Evolutionary conservation across 192 early-diverging fungal genomes (phyloP).

Genomic region (Hyaloraphidium curvatum): DNA sequence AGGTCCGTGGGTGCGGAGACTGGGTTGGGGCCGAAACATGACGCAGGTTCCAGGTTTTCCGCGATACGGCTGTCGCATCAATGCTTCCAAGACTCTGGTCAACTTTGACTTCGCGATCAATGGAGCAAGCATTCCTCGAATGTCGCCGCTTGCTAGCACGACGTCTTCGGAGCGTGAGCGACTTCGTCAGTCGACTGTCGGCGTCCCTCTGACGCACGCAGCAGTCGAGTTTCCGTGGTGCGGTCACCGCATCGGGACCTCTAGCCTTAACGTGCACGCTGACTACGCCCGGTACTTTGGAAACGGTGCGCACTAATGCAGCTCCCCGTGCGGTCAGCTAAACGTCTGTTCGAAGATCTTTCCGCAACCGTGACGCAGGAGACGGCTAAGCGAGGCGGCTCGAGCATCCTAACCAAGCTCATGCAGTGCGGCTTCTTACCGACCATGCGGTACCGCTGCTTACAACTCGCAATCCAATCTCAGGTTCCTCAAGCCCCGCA

Average conservation of each 20-base stretch:
- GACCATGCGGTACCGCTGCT: background rate
- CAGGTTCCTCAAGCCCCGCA: constrained; percentile 38
- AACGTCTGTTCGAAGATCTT: constrained; percentile 15
- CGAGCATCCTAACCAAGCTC: constrained; percentile 24
- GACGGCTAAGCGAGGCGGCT: constrained; percentile 14
- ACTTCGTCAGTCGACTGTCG: background rate
- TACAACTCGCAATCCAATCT: constrained; percentile 10
- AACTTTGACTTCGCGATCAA: constrained; percentile 44
- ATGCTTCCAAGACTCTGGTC: constrained; percentile 51
- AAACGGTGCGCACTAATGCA: no score
- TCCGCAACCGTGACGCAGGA: constrained; percentile 26
- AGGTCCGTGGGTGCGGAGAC: constrained; percentile 15
- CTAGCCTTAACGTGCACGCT: constrained; percentile 36
- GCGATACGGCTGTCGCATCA: constrained; percentile 56
- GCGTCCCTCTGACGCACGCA: no score
- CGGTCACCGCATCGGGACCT: constrained; percentile 51
- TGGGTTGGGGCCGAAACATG: background rate
- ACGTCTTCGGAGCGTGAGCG: constrained; percentile 8
- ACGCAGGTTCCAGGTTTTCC: constrained; percentile 19
- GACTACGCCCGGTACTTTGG: constrained; percentile 58
- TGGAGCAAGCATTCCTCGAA: constrained; percentile 10
- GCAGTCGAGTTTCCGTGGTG: constrained; percentile 55
- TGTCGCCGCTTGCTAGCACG: background rate
- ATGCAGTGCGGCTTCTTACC: constrained; percentile 14
- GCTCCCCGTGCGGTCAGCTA: background rate